Base-by-base conservation (phyloP, 208 protist species). In the Strigomonas oncopelti region DNA sequence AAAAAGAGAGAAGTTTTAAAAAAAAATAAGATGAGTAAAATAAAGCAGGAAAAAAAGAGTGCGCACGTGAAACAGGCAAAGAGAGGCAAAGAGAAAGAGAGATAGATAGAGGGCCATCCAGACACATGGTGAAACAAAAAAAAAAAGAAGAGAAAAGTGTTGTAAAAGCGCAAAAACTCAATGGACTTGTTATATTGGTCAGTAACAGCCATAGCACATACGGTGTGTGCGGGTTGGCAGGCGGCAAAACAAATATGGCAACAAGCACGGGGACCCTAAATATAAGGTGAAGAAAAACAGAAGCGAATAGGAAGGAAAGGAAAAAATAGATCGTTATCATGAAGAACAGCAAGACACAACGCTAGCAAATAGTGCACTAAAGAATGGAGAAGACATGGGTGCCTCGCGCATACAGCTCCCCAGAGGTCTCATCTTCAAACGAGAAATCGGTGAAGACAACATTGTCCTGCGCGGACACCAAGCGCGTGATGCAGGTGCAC, bases 391-490 rank as follows among this genome's bases (percentile, higher is more conserved):
- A 61, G 14, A 90, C 71, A 68, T 95, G 90, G 1, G 85, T 85
- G 24, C 90, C 90, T 27, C 85, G 81, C 0, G 85, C 80, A 71
- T 89, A 87, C 11, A 95, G 14, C 60, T 85, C 81, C 7, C 76
- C 73, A 5, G 67, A 79, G 5, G 58, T 66, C 58, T 82, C 78
- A 54, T 91, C 82, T 67, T 91, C 75, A 56, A 95, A 92, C 0
- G 79, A 81, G 52, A 90, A 95, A 45, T 92, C 84, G 22, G 85
- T 84, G 56, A 88, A 90, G 36, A 84, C 63, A 27, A 89, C 48
- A 66, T 69, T 68, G 56, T 75, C 64, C 16, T 28, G 48, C 62
- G 78, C 67, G 29, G 38, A 36, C 28, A 85, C 73, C 13, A 95
- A 42, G 14, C 80, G 82, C 34, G 90, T 95, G 13, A 93, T 60